Percentiles rank a stretch among this genome's conserved stretches.
phyloP scores from a whole-genome alignment of 345 rosid species.

The Limnanthes douglasii region DNA sequence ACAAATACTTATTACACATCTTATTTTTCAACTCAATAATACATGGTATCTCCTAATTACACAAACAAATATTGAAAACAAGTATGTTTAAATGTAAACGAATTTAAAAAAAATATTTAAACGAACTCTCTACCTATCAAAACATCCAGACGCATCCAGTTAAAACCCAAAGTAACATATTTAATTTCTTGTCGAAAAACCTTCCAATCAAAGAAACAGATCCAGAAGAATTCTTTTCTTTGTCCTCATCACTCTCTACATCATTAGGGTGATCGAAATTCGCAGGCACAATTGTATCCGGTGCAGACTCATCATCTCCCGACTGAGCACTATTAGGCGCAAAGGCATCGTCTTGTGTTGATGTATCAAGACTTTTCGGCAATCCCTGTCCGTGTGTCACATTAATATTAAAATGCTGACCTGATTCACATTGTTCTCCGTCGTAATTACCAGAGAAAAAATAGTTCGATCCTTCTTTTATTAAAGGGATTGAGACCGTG shows the following conservation, averaged over 20 bases:
- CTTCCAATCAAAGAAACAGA: conserved; percentile 13
- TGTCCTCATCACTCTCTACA: conserved; percentile 16
- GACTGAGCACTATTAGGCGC: conserved; percentile 38
- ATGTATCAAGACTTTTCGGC: conserved; percentile 32
- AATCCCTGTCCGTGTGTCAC: conserved; percentile 76
- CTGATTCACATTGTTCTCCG: conserved; percentile 72
- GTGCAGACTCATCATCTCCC: conserved; percentile 42
- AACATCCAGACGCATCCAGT: conserved; percentile 13
- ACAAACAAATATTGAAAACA: too few relatives aligned
- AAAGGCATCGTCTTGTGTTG: conserved; percentile 37
- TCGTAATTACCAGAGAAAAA: conserved; percentile 84
- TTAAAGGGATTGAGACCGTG: conserved; percentile 50
- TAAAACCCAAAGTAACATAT: conserved; percentile 13
- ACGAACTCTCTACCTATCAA: too few relatives aligned
- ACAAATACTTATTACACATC: too few relatives aligned
- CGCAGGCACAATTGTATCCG: conserved; percentile 62
- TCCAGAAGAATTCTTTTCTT: conserved; percentile 13
- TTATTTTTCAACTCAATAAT: too few relatives aligned
- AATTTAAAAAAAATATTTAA: too few relatives aligned
- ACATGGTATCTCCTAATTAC: too few relatives aligned
- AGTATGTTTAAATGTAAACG: too few relatives aligned
- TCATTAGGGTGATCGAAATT: conserved; percentile 50
- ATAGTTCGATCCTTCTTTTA: conserved; percentile 54
- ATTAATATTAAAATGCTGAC: conserved; percentile 51
- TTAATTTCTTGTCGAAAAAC: conserved; percentile 3